Base-by-base conservation (phyloP, 2,329 filamentous ascomycete genomes). In the Mariannaea elegans region DNA sequence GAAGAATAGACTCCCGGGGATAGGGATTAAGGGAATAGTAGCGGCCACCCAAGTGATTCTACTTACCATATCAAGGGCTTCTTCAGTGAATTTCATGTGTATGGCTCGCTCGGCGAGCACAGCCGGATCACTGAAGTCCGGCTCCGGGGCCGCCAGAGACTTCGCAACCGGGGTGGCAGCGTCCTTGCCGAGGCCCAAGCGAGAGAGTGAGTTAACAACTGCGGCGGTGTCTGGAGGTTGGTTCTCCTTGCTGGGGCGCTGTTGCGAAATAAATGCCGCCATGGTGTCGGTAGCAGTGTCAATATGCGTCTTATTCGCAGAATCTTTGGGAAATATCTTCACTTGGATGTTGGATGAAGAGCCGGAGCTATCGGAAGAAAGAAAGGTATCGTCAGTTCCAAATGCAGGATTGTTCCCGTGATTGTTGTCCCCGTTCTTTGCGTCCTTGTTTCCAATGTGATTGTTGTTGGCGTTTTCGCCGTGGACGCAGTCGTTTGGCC, bases 11-110 rank as follows among this genome's bases (percentile, higher is more conserved):
- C 34, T 18, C 34, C 4, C 34, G 19, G 18, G 18, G 19, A 2
- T 3, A 41, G 13, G 18, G 21, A 19, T 41, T 16, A 13, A 41
- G 10, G 38, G 18, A 19, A 14, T 19, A 41, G 38, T 19, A 12
- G 18, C 19, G 8, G 18, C 18, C 16, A 13, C 9, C 24, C 24
- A 27, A 9, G 24, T 42, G 49, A 29, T 10, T 4, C 18, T n/a
- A 74, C 81, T 70, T 80, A 94, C 92, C 93, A 97, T 96, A 67
- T 88, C 84, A 67, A 97, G 84, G 63, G 94, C 94, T 75, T 94
- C 90, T 67, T 89, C 86, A 87, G 96, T 97, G 78, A 93, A 97
- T 41, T 73, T 75, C 66, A 76, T 67, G 57, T 78, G 76, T 61
- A 72, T 66, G 19, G 72, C 74, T 45, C 73, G 67, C 59, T 76